phyloP scores from a whole-genome alignment of 768 basidiomycete species.

The Tricholoma sp. region DNA sequence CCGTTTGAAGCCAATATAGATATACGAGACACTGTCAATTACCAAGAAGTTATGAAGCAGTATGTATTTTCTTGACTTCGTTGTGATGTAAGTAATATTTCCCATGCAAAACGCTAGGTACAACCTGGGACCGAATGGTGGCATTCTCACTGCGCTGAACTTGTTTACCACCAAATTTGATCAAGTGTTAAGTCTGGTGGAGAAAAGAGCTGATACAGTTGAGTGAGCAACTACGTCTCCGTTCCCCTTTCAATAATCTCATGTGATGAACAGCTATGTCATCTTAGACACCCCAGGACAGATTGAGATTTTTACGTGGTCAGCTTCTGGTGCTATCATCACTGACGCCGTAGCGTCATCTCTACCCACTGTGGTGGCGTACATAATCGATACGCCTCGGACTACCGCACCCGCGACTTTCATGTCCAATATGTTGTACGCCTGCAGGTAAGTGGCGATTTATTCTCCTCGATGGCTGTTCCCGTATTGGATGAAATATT shows the following conservation, averaged over 20 bases:
- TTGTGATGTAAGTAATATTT: conserved; percentile 14
- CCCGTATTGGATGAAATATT: background rate
- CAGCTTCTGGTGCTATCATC: conserved; percentile 96
- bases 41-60: conserved; percentile 99
- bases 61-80: conserved; percentile 44
- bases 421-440: conserved; percentile 99
- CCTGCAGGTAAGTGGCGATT: conserved; percentile 68
- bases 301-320: conserved; percentile 99
- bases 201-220: conserved; percentile 82
- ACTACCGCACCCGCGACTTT: conserved; percentile 95
- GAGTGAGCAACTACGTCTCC: conserved; percentile 53
- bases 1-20: conserved; percentile 98
- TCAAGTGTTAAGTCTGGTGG: conserved; percentile 87
- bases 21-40: conserved; percentile 96
- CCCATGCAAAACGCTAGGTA: conserved; percentile 44
- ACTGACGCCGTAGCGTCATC: conserved; percentile 94
- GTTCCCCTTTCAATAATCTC: background rate
- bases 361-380: conserved; percentile 91
- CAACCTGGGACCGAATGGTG: conserved; percentile 97
- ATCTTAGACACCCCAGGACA: conserved; percentile 97
- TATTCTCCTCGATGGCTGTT: background rate
- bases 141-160: conserved; percentile 94
- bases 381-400: conserved; percentile 95
- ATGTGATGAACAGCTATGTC: conserved; percentile 59
- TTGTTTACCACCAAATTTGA: conserved; percentile 99